A percentile compares a stretch with the other conserved stretches of the same genome.
phyloP scores from a whole-genome alignment of 1,284 basidiomycete genomes.

The Abortiporus biennis region DNA sequence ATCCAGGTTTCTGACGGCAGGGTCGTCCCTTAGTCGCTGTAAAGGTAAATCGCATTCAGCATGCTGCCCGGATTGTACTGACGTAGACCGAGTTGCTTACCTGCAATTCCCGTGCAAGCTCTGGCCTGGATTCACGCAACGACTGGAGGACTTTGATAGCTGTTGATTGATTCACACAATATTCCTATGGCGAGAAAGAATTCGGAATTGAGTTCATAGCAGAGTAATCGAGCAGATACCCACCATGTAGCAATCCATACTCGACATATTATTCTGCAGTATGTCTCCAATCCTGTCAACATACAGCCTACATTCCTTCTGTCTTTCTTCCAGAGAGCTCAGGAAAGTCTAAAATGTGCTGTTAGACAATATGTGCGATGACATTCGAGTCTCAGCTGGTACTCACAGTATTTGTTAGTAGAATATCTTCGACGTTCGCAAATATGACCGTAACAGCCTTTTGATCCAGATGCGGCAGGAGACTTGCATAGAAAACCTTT shows the following conservation, averaged over 20 bases:
- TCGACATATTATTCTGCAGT: conserved; percentile 65
- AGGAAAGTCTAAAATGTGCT: conserved; percentile 55
- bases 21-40: conserved; percentile 67
- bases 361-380: conserved; percentile 11
- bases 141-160: conserved; percentile 79
- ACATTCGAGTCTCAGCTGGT: conserved; percentile 2
- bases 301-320: conserved; percentile 87
- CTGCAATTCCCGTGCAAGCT: conserved; percentile 63
- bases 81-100: conserved; percentile 32
- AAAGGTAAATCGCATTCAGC: not conserved
- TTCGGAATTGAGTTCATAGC: conserved; percentile 1
- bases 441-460: conserved; percentile 85
- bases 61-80: not conserved
- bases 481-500: conserved; percentile 77
- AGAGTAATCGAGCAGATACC: conserved; percentile 33
- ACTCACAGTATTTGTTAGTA: conserved; percentile 79
- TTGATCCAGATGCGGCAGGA: conserved; percentile 69
- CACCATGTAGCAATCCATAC: conserved; percentile 79
- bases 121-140: conserved; percentile 61
- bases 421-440: conserved; percentile 88
- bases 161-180: conserved; percentile 85
- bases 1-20: conserved; percentile 77
- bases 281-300: conserved; percentile 87
- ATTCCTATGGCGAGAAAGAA: conserved; percentile 47
- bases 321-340: conserved; percentile 84